Evolutionary conservation across 2,329 filamentous ascomycete species (phyloP), one percentile per base, ranked within the genome.

Genomic region (Balansia obtecta): DNA sequence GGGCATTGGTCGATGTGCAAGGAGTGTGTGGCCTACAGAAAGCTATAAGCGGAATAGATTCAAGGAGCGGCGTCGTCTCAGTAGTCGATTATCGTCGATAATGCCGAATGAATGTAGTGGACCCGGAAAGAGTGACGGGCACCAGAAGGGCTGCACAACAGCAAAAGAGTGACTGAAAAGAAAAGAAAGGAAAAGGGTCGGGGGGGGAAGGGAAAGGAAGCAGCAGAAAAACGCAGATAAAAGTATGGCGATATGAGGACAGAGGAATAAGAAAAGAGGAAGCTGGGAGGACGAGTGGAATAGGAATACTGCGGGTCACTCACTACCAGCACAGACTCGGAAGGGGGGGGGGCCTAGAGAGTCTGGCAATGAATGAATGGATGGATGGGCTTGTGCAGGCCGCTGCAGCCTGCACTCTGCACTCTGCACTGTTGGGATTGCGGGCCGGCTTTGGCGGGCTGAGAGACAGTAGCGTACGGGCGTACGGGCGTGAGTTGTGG

Each of bases 101-200:
- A 59, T 53, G 63, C 61, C 63, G 57, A 68, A 65, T 56, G 66
- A 69, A 66, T 67, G 71, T 63, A 70, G 71, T 68, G 64, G 65
- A 64, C 65, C 68, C 66, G 71, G 65, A 76, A 74, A 62, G 73
- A 75, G 70, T 75, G 73, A 71, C 71, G 72, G 71, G 69, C 62
- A 65, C 67, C 67, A 61, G 63, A 60, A 65, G 60, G 64, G 66
- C 65, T 54, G 40, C 15, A 59, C 60, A 66, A 66, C 61, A 61
- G 63, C 65, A 74, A 76, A 72, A 65, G 72, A 76, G 68, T 67
- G 73, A 76, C 72, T 74, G 65, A 47, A 68, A n/a, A n/a, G n/a
- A n/a, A n/a, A n/a, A n/a, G n/a, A n/a, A n/a, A 73, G 68, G 64
- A 65, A 70, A 71, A 66, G 61, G 62, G 69, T 70, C 66, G 57